Evolutionary conservation across 2,329 filamentous ascomycete species (phyloP), one percentile per base, ranked within the genome.

Genomic region (Ophiostoma sp.): DNA sequence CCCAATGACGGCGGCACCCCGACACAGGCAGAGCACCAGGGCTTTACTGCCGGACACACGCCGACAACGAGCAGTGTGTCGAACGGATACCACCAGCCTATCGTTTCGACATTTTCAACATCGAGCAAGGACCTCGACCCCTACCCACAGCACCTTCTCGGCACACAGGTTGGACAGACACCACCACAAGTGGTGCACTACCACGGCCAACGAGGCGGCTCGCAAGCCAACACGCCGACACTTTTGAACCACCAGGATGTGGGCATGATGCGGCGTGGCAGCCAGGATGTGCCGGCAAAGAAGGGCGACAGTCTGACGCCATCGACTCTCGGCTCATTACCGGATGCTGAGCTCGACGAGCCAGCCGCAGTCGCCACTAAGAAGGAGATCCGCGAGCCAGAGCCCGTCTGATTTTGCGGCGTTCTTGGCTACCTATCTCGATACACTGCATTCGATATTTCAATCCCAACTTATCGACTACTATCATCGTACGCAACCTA

Each of bases 81-180:
- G 65, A 65, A 89, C 75, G 87, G 86, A n/a, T 89, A 89, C 73
- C 86, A 87, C 74, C 86, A 89, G 75, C 87, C 87, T 5, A 80
- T 89, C 36, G 84, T 89, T 60, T 89, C 87, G 62, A 88, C 86
- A 36, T 90, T 90, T 73, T 89, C 87, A 47, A 90, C 87, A 1
- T 89, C 87, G 9, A 89, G 87, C 77, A 88, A 87, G 75, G 87
- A 90, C 74, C 78, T 90, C 44, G 85, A 89, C 73, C 87, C 85
- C 0, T 89, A 89, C 74, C 87, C 87, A 5, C 88, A 86, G 41
- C 85, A 89, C 72, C 81, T 88, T 65, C 78, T 89, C 5, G 87
- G 86, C 16, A 82, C 85, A 2, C 84, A 87, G 72, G 83, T 84
- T 52, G 86, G 86, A 16, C 86, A 89, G 75, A 80, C 83, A 16